These are phyloP conservation scores for Lichtheimia ornata DNA, from an alignment of 371 early-diverging fungal species.

Conservation along the genomic window DNA sequence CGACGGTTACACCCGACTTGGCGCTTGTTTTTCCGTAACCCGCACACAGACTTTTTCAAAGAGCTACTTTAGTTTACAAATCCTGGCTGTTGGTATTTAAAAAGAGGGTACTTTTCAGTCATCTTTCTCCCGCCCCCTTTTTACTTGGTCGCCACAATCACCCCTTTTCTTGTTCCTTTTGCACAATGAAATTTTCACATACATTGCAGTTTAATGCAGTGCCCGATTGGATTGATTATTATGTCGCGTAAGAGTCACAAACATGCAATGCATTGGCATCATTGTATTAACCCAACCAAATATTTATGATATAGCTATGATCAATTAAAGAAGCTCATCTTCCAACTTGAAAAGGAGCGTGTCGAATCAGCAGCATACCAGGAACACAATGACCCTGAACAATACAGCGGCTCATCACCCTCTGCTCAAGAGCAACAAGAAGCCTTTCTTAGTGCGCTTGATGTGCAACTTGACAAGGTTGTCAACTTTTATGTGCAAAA, in stretches of 20 bases:
- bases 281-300: background rate
- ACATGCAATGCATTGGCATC: background rate
- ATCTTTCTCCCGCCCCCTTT: too few species aligned
- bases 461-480: constrained; percentile 82
- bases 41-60: background rate
- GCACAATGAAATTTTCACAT: constrained; percentile 89
- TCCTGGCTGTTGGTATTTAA: background rate
- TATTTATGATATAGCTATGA: constrained; percentile 66
- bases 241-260: constrained; percentile 64
- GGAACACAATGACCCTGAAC: constrained; percentile 18
- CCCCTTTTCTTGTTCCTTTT: constrained; percentile 6
- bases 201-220: constrained; percentile 86
- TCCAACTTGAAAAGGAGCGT: constrained; percentile 85
- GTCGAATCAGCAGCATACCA: constrained; percentile 51
- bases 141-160: background rate
- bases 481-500: constrained; percentile 78
- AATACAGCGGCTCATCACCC: background rate
- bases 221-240: constrained; percentile 88
- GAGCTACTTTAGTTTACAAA: background rate
- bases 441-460: constrained; percentile 67
- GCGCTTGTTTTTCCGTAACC: constrained; percentile 1
- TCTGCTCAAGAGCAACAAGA: constrained; percentile 6
- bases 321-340: constrained; percentile 85
- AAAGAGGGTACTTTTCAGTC: background rate
- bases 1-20: constrained; percentile 9